Evolutionary conservation across 371 early-diverging fungal genomes (phyloP).

Genomic region (Choanephora cucurbitarum): DNA sequence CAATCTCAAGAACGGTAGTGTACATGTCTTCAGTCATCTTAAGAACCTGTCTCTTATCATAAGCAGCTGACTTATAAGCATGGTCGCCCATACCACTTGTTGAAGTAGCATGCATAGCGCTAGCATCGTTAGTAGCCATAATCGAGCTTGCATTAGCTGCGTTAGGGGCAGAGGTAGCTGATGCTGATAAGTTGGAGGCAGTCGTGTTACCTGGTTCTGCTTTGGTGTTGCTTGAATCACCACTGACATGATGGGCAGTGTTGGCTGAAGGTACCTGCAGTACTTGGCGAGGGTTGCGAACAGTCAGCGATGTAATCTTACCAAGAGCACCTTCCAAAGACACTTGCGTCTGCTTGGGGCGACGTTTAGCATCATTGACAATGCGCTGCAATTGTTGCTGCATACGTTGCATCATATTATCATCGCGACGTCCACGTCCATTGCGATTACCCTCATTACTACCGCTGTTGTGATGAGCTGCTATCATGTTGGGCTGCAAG

Average conservation of each 20-base stretch:
- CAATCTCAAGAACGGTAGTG: conserved; percentile 72
- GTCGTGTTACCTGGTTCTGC: no score
- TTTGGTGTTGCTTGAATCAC: not conserved
- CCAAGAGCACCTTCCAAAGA: conserved; percentile 94
- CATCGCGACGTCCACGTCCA: conserved; percentile 48
- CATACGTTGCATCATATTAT: conserved; percentile 72
- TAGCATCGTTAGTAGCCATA: not conserved
- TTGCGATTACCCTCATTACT: conserved; percentile 19
- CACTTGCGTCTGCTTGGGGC: conserved; percentile 82
- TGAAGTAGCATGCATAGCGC: not conserved
- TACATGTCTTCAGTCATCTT: conserved; percentile 81
- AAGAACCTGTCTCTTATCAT: conserved; percentile 64
- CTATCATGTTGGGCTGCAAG: conserved; percentile 28
- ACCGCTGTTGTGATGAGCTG: not conserved
- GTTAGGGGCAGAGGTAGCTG: not conserved
- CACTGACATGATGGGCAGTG: conserved; percentile 21
- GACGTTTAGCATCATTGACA: conserved; percentile 87
- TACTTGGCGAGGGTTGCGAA: conserved; percentile 85
- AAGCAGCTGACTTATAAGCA: not conserved
- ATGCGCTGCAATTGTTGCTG: conserved; percentile 92
- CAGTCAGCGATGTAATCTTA: conserved; percentile 86
- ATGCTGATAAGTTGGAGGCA: not conserved
- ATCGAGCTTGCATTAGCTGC: not conserved
- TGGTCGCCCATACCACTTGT: not conserved
- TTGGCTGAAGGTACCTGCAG: conserved; percentile 57